These are phyloP conservation scores for Coniochaeta sp. DNA, from an alignment of 2,329 filamentous ascomycete species.

Conservation along the genomic window DNA sequence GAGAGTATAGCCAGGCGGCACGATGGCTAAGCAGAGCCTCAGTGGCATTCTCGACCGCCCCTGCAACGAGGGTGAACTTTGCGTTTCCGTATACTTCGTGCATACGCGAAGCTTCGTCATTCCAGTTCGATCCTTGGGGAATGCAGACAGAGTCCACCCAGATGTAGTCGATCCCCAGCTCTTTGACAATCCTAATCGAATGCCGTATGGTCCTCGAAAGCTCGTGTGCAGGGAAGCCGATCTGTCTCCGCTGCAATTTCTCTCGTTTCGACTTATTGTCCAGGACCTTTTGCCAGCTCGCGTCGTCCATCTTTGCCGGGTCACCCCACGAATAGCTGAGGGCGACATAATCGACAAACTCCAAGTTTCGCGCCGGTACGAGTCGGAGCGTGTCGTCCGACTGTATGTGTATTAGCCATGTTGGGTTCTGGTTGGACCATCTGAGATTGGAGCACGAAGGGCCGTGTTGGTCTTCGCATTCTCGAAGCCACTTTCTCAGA, in stretches of 20 bases:
- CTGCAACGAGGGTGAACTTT: slow-evolving; percentile 15
- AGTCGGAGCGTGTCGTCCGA: slow-evolving; percentile 8
- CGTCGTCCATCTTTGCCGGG: slow-evolving; percentile 12
- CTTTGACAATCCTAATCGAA: slow-evolving; percentile 6
- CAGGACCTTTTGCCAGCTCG: slow-evolving; percentile 16
- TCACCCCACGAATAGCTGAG: slow-evolving; percentile 19
- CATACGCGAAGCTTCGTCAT: slow-evolving; percentile 15
- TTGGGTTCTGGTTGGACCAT: slow-evolving; percentile 16
- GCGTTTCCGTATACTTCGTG: slow-evolving; percentile 19
- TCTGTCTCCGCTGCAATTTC: slow-evolving; percentile 11
- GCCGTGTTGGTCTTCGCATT: slow-evolving; percentile 14
- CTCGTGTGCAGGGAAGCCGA: slow-evolving; percentile 8
- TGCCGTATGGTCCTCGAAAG: slow-evolving; percentile 15
- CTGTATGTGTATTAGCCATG: slow-evolving; percentile 16
- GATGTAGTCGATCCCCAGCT: slow-evolving; percentile 13
- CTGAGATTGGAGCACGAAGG: slow-evolving; percentile 14
- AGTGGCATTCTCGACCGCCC: slow-evolving; percentile 6
- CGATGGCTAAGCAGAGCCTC: slow-evolving; percentile 12
- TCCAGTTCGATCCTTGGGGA: slow-evolving; percentile 18
- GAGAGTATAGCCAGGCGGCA: slow-evolving; percentile 14
- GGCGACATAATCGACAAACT: slow-evolving; percentile 14
- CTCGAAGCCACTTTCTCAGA: slow-evolving; percentile 5
- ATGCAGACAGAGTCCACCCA: slow-evolving; percentile 19
- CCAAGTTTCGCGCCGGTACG: slow-evolving; percentile 6
- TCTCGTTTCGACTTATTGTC: slow-evolving; percentile 13